Base-by-base conservation (phyloP, 2,329 filamentous ascomycete species). In the Ophiocordyceps camponoti-floridani region DNA sequence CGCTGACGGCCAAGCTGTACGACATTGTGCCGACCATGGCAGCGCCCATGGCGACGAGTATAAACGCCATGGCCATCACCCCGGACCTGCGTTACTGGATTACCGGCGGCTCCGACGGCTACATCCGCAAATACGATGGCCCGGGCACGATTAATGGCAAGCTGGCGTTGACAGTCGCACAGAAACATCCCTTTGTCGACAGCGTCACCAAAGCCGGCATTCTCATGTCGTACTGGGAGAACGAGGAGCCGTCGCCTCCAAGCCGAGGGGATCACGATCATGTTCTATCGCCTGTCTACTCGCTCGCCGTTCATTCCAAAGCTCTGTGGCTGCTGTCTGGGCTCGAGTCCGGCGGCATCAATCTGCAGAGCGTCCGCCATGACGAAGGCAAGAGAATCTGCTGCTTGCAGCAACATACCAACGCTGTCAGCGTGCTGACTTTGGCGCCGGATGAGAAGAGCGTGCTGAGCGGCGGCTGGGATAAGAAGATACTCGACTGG, bases 1-100 rank as follows among this genome's bases (percentile, higher is more conserved):
- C 79, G n/a, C 66, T 94, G 43, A 80, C 73, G 1, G 89, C 91
- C 13, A 67, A 72, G 38, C 75, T 82, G 2, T 98, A 96, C 66
- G 91, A 98, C 58, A 94, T 98, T 48, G 82, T 94, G 1, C 91
- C 91, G 2, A 96, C 91, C 19, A 96, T 96, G 65, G 91, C 91
- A 2, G 91, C 91, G 3, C 91, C 91, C 1, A 88, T 95, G 60
- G 84, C 86, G 49, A 98, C 91, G 3, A 95, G 87, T 44, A 85
- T 98, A 62, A 98, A 98, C 58, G 82, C 87, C 10, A 75, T 98
- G 47, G 79, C 87, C 23, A 81, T 91, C 30, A 98, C 91, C 0
- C 88, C 87, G 2, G 91, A 98, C 60, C 81, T 95, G 70, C 77
- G 87, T 45, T 96, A 87, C 74, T 89, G 94, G 60, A 88, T 96